Conservation (phyloP, 1,284 basidiomycete species). For the Lentinus polychrous region DNA sequence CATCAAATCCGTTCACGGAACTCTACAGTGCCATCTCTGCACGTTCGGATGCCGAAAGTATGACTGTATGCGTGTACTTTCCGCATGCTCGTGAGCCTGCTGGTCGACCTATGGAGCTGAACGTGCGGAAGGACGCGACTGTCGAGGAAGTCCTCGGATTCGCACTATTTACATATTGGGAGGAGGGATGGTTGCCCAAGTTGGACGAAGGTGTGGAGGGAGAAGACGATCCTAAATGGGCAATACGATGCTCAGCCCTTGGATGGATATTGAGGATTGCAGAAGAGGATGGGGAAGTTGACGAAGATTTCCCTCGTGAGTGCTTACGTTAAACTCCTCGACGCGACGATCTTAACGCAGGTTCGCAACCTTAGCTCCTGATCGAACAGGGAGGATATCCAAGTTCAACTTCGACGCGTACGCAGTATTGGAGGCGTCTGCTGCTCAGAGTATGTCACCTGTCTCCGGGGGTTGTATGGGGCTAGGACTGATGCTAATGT, state of each 20-base stretch:
- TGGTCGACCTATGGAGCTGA: conserved; percentile 53
- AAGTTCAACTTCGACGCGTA: conserved; percentile 92
- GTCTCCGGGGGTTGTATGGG: no score
- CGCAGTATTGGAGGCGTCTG: conserved; percentile 74
- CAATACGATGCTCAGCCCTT: conserved; percentile 60
- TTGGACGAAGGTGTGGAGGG: conserved; percentile 59
- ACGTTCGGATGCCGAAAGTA: conserved; percentile 55
- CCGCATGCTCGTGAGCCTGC: conserved; percentile 69
- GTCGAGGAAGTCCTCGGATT: conserved; percentile 97
- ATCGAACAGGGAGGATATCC: conserved; percentile 76
- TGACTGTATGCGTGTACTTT: conserved; percentile 80
- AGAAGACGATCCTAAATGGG: conserved; percentile 56
- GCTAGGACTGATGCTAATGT: no score
- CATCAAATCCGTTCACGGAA: conserved; percentile 59
- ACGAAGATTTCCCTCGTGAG: conserved; percentile 95
- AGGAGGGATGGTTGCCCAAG: conserved; percentile 76
- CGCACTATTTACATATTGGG: conserved; percentile 87
- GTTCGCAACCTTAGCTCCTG: conserved; percentile 62
- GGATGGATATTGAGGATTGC: conserved; percentile 96
- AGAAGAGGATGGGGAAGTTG: conserved; percentile 96
- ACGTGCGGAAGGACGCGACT: conserved; percentile 81
- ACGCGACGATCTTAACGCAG: not conserved
- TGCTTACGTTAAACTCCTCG: conserved; percentile 7
- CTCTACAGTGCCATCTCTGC: conserved; percentile 78
- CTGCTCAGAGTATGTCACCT: conserved; percentile 61